These are phyloP conservation scores for Drechmeria coniospora DNA, from an alignment of 2,329 filamentous ascomycete genomes.

Conservation along the genomic window DNA sequence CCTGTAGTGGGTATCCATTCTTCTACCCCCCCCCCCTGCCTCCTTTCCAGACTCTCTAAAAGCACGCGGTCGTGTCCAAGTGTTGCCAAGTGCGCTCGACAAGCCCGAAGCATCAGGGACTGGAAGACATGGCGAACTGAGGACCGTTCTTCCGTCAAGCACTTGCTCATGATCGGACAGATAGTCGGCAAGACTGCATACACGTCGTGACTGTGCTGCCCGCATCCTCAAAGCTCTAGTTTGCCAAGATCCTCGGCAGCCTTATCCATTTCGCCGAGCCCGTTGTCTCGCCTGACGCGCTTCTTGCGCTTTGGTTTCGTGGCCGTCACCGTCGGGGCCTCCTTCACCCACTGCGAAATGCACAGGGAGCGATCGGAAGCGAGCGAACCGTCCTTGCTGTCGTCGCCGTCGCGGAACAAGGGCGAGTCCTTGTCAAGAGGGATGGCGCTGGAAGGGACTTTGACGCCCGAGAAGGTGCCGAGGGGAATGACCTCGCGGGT, in stretches of 20 bases:
- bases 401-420: constrained; percentile 40
- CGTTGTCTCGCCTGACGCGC: constrained; percentile 12
- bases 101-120: too few relatives aligned
- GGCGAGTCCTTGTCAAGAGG: background rate
- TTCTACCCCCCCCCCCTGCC: too few relatives aligned
- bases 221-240: constrained; percentile 3
- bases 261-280: constrained; percentile 1
- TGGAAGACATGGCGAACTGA: too few relatives aligned
- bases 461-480: background rate
- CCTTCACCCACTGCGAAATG: constrained; percentile 53
- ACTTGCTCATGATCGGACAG: too few relatives aligned
- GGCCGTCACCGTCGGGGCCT: constrained; percentile 31
- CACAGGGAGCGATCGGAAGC: constrained; percentile 53
- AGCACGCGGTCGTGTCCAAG: too few relatives aligned
- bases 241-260: background rate
- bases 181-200: too few relatives aligned
- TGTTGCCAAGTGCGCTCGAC: too few relatives aligned
- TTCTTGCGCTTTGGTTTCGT: constrained; percentile 25
- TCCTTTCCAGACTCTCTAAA: too few relatives aligned
- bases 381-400: constrained; percentile 53
- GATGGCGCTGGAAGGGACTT: background rate
- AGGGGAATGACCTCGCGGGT: too few relatives aligned
- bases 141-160: too few relatives aligned
- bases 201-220: too few relatives aligned
- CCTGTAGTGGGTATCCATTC: too few relatives aligned